A percentile compares a stretch with the other conserved stretches of the same genome.
phyloP scores from a whole-genome alignment of 1,139 yeast species.

The Debaryomycetaceae sp. region DNA sequence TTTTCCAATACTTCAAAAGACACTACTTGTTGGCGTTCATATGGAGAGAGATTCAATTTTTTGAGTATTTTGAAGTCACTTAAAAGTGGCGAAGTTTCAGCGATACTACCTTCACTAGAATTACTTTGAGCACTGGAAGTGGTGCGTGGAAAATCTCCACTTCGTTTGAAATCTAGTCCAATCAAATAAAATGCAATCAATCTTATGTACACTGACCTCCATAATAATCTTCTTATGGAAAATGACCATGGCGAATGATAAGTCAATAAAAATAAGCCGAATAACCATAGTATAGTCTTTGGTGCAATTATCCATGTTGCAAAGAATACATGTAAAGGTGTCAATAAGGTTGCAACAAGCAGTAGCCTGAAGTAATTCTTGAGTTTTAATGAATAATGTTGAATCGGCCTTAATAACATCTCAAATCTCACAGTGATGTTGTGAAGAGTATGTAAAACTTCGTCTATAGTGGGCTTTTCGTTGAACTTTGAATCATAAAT shows the following conservation, averaged over 20 bases:
- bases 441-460: slow-evolving; percentile 48
- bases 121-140: slow-evolving; percentile 26
- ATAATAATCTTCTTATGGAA: slow-evolving; percentile 46
- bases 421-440: slow-evolving; percentile 49
- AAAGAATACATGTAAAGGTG: slow-evolving; percentile 47
- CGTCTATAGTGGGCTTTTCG: slow-evolving; percentile 57
- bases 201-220: slow-evolving; percentile 53
- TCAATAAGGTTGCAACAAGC: slow-evolving; percentile 30
- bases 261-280: slow-evolving; percentile 41
- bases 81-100: slow-evolving; percentile 16
- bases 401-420: slow-evolving; percentile 40
- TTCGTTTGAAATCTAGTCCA: slow-evolving; percentile 38
- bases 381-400: slow-evolving; percentile 25
- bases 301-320: slow-evolving; percentile 35
- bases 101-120: slow-evolving; percentile 17
- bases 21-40: slow-evolving; percentile 44
- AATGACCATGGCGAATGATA: slow-evolving; percentile 55
- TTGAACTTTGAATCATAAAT: slow-evolving; percentile 40
- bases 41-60: slow-evolving; percentile 38
- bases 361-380: slow-evolving; percentile 30
- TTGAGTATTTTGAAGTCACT: slow-evolving; percentile 42
- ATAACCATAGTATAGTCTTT: slow-evolving; percentile 31
- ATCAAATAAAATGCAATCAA: slow-evolving; percentile 41
- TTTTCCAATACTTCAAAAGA: slow-evolving; percentile 53
- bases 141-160: slow-evolving; percentile 16